These are phyloP conservation scores for Calocera viscosa DNA, from an alignment of 768 basidiomycete species.

Conservation along the genomic window DNA sequence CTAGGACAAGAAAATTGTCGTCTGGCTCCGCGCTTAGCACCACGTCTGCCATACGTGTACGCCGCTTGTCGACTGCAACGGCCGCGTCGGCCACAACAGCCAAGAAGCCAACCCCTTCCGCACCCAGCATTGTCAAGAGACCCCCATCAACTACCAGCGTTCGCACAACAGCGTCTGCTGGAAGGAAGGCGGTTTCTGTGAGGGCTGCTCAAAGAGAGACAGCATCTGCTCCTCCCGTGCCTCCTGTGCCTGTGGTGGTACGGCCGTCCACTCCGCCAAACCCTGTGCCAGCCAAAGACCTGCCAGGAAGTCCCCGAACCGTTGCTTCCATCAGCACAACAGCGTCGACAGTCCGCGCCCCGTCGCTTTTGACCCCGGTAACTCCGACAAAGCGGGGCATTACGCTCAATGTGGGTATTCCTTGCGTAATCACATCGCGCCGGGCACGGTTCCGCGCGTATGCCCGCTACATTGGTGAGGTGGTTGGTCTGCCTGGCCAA, in stretches of 20 bases:
- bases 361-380: neutral
- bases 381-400: slow-evolving; percentile 34
- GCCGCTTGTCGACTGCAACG: slow-evolving; percentile 19
- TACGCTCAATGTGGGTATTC: slow-evolving; percentile 74
- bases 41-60: slow-evolving; percentile 9
- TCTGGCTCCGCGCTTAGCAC: neutral
- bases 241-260: slow-evolving; percentile 5
- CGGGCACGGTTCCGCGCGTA: slow-evolving; percentile 74
- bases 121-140: slow-evolving; percentile 13
- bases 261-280: neutral
- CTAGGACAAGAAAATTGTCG: neutral
- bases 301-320: neutral
- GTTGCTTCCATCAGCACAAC: neutral
- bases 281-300: neutral
- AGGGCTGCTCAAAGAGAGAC: slow-evolving; percentile 12
- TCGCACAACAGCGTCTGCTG: slow-evolving; percentile 23
- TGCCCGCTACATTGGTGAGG: slow-evolving; percentile 79
- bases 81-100: slow-evolving; percentile 14
- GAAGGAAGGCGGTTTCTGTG: slow-evolving; percentile 14
- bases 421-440: slow-evolving; percentile 77
- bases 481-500: slow-evolving; percentile 64
- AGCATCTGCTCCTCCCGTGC: neutral
- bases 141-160: slow-evolving; percentile 24
- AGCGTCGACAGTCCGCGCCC: neutral
- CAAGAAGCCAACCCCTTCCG: neutral